These are phyloP conservation scores for sunflower (Helianthus annuus) DNA, from an alignment of 129 eudicot species.

Conservation along the genomic window HanXRQr2.0-SUNRISE NC_035448.2:61980701-61981200, in stretches of 20 bases:
- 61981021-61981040: constrained; percentile 23
- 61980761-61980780: background rate
- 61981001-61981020: constrained; percentile 18
- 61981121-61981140: constrained; percentile 8
- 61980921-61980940: background rate
- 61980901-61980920: background rate
- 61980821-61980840: background rate
- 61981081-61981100: constrained; percentile 26
- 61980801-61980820: background rate
- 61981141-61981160: constrained; percentile 21
- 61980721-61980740: constrained; percentile 24
- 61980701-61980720: background rate
- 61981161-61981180: background rate
- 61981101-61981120: constrained; percentile 12
- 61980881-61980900: background rate
- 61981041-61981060: constrained; percentile 22
- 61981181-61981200: background rate
- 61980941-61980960: background rate
- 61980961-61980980: background rate
- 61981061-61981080: constrained; percentile 31
- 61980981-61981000: constrained; percentile 28
- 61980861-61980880: constrained; percentile 19
- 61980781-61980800: background rate
- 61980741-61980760: constrained; percentile 23
- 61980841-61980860: constrained; percentile 16